A percentile compares a stretch with the other conserved stretches of the same genome.
These are phyloP conservation scores for Xylaria scruposa DNA, from an alignment of 495 filamentous ascomycete genomes.

Conservation along the genomic window DNA sequence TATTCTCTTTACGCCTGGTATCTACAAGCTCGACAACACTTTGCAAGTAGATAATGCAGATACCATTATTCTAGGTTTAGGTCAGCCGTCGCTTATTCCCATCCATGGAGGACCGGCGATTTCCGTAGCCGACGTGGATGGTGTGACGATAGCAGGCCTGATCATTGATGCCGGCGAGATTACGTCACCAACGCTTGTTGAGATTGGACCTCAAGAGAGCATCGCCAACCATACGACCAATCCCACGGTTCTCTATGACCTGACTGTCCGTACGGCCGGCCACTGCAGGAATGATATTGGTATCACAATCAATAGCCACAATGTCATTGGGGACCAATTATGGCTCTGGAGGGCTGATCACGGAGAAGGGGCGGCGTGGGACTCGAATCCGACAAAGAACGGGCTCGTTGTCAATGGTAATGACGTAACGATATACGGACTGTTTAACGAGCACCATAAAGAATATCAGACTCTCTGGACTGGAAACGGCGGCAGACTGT, in stretches of 20 bases:
- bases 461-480: constrained; percentile 44
- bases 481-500: constrained; percentile 40
- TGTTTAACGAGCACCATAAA: constrained; percentile 44
- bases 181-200: constrained; percentile 35
- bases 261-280: constrained; percentile 40
- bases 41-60: constrained; percentile 32
- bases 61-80: constrained; percentile 38
- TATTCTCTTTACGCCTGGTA: constrained; percentile 39
- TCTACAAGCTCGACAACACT: constrained; percentile 36
- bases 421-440: constrained; percentile 40
- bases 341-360: constrained; percentile 45
- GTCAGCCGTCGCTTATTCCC: constrained; percentile 39
- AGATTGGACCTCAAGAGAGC: constrained; percentile 35
- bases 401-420: constrained; percentile 42
- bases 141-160: constrained; percentile 41
- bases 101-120: constrained; percentile 31
- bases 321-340: constrained; percentile 41
- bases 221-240: constrained; percentile 30
- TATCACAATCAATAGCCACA: constrained; percentile 41
- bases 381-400: constrained; percentile 39
- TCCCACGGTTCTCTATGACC: constrained; percentile 41
- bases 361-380: constrained; percentile 38
- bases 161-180: constrained; percentile 39
- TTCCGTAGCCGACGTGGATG: constrained; percentile 37
- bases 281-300: constrained; percentile 37